phyloP scores from a whole-genome alignment of 768 basidiomycete species.

The Butyriboletus loyo region DNA sequence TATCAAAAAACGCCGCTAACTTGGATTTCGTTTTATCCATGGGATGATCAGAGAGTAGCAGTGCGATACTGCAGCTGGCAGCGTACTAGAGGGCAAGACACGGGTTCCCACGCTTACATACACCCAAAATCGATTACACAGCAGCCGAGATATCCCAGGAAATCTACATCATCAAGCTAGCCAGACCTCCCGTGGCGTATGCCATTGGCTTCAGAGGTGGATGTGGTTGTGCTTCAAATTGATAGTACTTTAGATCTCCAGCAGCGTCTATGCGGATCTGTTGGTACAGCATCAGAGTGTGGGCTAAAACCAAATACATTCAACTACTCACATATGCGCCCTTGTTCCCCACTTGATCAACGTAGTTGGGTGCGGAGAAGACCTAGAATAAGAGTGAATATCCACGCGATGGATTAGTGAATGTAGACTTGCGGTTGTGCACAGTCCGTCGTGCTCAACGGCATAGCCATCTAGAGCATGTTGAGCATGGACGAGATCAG shows the following conservation, averaged over 20 bases:
- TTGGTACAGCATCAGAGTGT: slow-evolving; percentile 3
- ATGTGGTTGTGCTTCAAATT: slow-evolving; percentile 85
- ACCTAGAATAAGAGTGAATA: slow-evolving; percentile 46
- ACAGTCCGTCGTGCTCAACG: slow-evolving; percentile 90
- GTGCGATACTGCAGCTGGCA: slow-evolving; percentile 1
- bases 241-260: slow-evolving; percentile 70
- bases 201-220: slow-evolving; percentile 95
- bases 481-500: slow-evolving; percentile 2
- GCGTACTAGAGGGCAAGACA: neutral
- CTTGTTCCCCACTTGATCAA: slow-evolving; percentile 89
- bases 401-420: neutral
- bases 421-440: slow-evolving; percentile 71
- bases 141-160: neutral
- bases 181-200: slow-evolving; percentile 66
- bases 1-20: slow-evolving; percentile 79
- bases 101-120: slow-evolving; percentile 26
- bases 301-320: neutral
- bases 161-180: slow-evolving; percentile 65
- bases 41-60: slow-evolving; percentile 2
- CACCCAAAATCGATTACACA: neutral
- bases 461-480: slow-evolving; percentile 75
- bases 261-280: slow-evolving; percentile 81
- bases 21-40: slow-evolving; percentile 42
- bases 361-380: slow-evolving; percentile 94
- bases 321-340: slow-evolving; percentile 74